Conservation (phyloP, 257 asterid genomes). For the Nicotiana sylvestris region DNA sequence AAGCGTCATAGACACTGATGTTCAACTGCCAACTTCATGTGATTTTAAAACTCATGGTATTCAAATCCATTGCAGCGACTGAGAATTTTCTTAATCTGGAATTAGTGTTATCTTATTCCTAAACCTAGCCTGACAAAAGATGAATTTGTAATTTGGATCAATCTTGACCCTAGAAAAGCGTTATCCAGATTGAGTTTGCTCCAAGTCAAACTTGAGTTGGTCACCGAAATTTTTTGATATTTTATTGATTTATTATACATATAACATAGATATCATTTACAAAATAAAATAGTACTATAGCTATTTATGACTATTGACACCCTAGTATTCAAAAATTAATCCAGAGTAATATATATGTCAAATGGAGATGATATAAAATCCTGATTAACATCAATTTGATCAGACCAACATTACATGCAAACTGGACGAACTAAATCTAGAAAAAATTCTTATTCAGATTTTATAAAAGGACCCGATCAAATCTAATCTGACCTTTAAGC, state of each 20-base stretch:
- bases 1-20: neutral
- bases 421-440: neutral
- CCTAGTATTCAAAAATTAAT: neutral
- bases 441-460: neutral
- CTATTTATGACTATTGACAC: neutral
- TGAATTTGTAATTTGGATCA: neutral
- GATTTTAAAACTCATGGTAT: neutral
- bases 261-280: neutral
- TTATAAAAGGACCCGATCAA: slow-evolving; percentile 6
- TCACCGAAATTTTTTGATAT: neutral
- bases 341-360: neutral
- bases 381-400: slow-evolving; percentile 1
- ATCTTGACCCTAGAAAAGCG: neutral
- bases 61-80: neutral
- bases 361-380: neutral
- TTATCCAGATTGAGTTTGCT: neutral
- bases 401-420: neutral
- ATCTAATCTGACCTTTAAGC: neutral
- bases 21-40: neutral
- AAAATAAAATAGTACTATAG: neutral
- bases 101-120: neutral
- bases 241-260: neutral
- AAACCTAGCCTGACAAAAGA: neutral
- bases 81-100: neutral
- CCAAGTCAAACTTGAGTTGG: neutral